phyloP scores from a whole-genome alignment of 768 basidiomycete genomes.

The Mycena galopus region DNA sequence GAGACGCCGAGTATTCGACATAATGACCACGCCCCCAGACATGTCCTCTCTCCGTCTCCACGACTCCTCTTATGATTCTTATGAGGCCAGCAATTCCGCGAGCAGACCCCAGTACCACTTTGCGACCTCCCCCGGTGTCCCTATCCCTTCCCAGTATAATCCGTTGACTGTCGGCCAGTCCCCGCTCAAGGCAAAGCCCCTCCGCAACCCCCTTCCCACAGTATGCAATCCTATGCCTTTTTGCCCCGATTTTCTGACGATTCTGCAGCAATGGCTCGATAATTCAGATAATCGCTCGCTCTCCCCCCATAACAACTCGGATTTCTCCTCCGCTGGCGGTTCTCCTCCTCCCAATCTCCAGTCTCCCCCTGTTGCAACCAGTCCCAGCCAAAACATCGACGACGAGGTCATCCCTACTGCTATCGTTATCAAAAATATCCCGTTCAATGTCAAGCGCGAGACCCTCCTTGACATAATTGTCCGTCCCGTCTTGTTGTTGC shows the following conservation, averaged over 20 bases:
- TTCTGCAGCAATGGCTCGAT: conserved; percentile 87
- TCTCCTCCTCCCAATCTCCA: conserved; percentile 72
- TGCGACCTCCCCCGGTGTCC: conserved; percentile 68
- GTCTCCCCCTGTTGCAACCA: conserved; percentile 57
- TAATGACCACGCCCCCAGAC: conserved; percentile 90
- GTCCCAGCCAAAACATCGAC: conserved; percentile 68
- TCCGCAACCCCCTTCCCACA: conserved; percentile 79
- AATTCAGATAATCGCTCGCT: conserved; percentile 85
- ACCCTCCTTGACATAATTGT: conserved; percentile 97
- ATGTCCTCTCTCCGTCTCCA: conserved; percentile 86
- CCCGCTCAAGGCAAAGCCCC: conserved; percentile 81
- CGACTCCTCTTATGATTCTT: conserved; percentile 79
- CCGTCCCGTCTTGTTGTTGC: conserved; percentile 50
- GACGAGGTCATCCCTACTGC: conserved; percentile 99
- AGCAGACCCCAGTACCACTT: conserved; percentile 78
- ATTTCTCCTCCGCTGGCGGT: conserved; percentile 89
- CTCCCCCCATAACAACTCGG: conserved; percentile 89
- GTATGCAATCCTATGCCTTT: conserved; percentile 59
- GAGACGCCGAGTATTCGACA: conserved; percentile 42
- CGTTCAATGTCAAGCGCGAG: conserved; percentile 98
- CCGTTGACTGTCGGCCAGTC: conserved; percentile 72
- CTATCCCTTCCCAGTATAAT: conserved; percentile 70
- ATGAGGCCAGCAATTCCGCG: conserved; percentile 70
- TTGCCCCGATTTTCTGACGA: conserved; percentile 39
- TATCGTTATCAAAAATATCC: conserved; percentile 99